A percentile compares a stretch with the other conserved stretches of the same genome.
Conservation (phyloP, 2,329 filamentous ascomycete species). For the Trichocomaceae sp. region DNA sequence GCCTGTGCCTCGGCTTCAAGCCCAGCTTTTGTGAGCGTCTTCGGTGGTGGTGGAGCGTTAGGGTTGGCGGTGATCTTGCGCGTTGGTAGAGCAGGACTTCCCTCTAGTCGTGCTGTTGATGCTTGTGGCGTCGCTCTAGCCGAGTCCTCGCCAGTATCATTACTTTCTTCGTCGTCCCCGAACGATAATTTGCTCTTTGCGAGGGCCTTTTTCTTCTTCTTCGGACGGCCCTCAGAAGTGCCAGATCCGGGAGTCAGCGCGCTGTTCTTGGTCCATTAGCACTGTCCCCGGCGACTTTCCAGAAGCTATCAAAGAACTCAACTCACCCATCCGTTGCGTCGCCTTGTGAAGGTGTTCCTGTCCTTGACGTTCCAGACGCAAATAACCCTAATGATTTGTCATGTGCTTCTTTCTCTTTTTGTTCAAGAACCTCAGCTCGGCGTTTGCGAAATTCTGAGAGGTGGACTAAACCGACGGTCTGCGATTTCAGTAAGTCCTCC, state of each 20-base stretch:
- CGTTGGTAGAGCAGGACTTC: conserved; percentile 21
- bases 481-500: conserved; percentile 73
- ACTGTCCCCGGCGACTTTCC: conserved; percentile 11
- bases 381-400: conserved; percentile 50
- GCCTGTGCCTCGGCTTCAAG: conserved; percentile 73
- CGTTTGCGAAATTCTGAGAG: conserved; percentile 94
- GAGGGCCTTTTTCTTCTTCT: conserved; percentile 54
- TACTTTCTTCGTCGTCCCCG: conserved; percentile 60
- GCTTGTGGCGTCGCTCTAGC: conserved; percentile 32
- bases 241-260: conserved; percentile 41
- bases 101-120: conserved; percentile 31
- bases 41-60: conserved; percentile 53
- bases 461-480: conserved; percentile 84
- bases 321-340: conserved; percentile 55
- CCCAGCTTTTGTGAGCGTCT: conserved; percentile 67
- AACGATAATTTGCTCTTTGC: conserved; percentile 58
- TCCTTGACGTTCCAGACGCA: conserved; percentile 41
- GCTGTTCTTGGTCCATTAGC: conserved; percentile 55
- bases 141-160: conserved; percentile 44
- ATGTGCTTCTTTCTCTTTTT: conserved; percentile 74
- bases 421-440: conserved; percentile 86
- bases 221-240: conserved; percentile 34
- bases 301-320: conserved; percentile 12
- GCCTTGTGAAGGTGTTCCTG: conserved; percentile 43
- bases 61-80: conserved; percentile 40